Evolutionary conservation across 2,329 filamentous ascomycete species (phyloP).

Genomic region (Orbilia javanica): DNA sequence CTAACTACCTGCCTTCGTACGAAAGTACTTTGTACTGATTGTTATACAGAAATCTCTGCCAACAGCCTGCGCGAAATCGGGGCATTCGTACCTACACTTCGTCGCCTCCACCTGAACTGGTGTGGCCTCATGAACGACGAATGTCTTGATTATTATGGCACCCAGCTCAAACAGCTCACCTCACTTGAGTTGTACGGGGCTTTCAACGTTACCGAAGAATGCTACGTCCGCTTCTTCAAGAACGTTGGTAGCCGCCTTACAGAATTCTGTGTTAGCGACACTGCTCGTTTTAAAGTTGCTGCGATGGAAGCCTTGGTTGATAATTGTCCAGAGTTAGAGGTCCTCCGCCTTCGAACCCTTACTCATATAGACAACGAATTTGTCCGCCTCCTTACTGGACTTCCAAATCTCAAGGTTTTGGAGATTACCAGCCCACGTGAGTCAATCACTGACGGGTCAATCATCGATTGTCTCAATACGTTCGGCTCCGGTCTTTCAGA

Average conservation of each 20-base stretch:
- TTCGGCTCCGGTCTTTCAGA: slow-evolving; percentile 60
- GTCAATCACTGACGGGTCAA: slow-evolving; percentile 59
- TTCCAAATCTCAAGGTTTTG: slow-evolving; percentile 57
- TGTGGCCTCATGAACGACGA: slow-evolving; percentile 60
- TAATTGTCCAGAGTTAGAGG: slow-evolving; percentile 61
- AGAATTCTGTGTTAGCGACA: slow-evolving; percentile 59
- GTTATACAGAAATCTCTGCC: slow-evolving; percentile 57
- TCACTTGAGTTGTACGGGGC: slow-evolving; percentile 61
- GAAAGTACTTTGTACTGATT: neutral
- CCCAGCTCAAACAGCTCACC: slow-evolving; percentile 59
- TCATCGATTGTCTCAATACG: slow-evolving; percentile 59
- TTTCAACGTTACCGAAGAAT: slow-evolving; percentile 60
- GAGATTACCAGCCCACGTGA: slow-evolving; percentile 59
- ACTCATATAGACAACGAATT: slow-evolving; percentile 59
- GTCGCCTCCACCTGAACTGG: slow-evolving; percentile 59
- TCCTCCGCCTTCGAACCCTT: slow-evolving; percentile 59
- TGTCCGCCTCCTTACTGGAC: slow-evolving; percentile 58
- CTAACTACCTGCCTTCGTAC: neutral
- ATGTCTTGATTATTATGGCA: slow-evolving; percentile 60
- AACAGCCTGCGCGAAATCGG: slow-evolving; percentile 60
- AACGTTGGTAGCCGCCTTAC: slow-evolving; percentile 56
- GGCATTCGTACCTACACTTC: slow-evolving; percentile 60
- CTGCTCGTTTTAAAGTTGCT: slow-evolving; percentile 57
- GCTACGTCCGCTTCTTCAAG: slow-evolving; percentile 60
- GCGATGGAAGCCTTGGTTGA: slow-evolving; percentile 60